phyloP scores from a whole-genome alignment of 192 early-diverging fungal genomes.

The Linderina pennispora region DNA sequence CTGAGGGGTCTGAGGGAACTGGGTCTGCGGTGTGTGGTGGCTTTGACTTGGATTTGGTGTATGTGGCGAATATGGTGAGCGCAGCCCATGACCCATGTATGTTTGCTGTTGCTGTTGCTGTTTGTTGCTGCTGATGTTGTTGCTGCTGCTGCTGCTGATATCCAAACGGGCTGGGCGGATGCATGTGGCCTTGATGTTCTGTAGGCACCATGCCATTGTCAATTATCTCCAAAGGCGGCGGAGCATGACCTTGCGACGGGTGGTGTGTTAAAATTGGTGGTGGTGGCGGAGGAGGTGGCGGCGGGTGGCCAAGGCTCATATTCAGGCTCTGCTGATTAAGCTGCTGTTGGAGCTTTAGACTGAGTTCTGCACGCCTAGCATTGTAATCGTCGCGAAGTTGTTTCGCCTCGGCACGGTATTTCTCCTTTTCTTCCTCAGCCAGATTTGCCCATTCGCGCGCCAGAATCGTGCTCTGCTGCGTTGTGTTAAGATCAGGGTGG shows the following conservation, averaged over 20 bases:
- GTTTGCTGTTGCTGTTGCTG: background rate
- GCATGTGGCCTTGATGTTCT: conserved; percentile 6
- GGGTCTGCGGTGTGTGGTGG: background rate
- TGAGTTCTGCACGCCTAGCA: conserved; percentile 47
- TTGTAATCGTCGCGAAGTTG: conserved; percentile 59
- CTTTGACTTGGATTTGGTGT: background rate
- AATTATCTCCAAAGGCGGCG: conserved; percentile 15
- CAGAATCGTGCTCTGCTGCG: conserved; percentile 58
- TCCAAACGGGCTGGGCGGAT: conserved; percentile 7
- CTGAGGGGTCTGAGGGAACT: background rate
- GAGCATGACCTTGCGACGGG: no score
- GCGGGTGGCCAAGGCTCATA: conserved; percentile 17
- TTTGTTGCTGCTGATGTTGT: no score
- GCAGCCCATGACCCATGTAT: background rate
- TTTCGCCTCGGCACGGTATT: conserved; percentile 51
- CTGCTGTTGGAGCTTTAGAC: conserved; percentile 50
- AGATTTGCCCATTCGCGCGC: conserved; percentile 63
- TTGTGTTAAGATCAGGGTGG: conserved; percentile 53
- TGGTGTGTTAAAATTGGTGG: no score
- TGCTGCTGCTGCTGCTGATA: conserved; percentile 15
- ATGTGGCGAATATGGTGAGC: background rate
- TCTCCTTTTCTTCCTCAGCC: conserved; percentile 48
- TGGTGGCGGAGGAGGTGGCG: conserved; percentile 8
- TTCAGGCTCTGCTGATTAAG: conserved; percentile 48
- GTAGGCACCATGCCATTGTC: conserved; percentile 3